Evolutionary conservation across 192 early-diverging fungal species (phyloP).

Genomic region (Nowakowskiella sp.): DNA sequence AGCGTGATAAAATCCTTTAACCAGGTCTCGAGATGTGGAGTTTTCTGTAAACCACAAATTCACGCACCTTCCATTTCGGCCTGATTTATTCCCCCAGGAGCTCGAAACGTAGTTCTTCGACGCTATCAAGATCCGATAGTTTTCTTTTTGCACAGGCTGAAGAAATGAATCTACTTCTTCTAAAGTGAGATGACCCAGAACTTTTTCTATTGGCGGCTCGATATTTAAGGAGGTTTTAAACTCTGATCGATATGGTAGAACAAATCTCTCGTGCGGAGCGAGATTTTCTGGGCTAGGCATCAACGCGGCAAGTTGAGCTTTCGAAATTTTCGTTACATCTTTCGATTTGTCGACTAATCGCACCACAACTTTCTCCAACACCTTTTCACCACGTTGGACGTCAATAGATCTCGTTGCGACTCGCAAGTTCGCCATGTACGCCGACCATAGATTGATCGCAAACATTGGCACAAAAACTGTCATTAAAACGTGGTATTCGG

Average conservation of each 20-base stretch:
- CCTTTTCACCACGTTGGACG: conserved; percentile 39
- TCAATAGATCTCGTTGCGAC: conserved; percentile 59
- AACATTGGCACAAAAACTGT: conserved; percentile 61
- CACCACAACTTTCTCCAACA: background rate
- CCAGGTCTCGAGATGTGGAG: conserved; percentile 37
- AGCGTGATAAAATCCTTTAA: conserved; percentile 58
- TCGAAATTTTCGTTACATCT: background rate
- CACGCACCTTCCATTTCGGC: too few species aligned
- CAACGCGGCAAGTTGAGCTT: background rate
- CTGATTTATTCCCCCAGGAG: too few species aligned
- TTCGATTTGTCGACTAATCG: conserved; percentile 10
- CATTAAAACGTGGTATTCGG: conserved; percentile 47
- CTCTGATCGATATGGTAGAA: conserved; percentile 31
- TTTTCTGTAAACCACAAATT: conserved; percentile 50
- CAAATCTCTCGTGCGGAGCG: conserved; percentile 25
- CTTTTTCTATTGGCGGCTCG: conserved; percentile 35
- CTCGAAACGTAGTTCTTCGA: conserved; percentile 1
- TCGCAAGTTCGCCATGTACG: conserved; percentile 58
- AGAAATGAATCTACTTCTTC: conserved; percentile 12
- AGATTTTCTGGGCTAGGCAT: background rate
- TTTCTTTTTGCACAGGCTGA: conserved; percentile 19
- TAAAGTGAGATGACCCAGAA: conserved; percentile 10
- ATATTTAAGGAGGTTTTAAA: conserved; percentile 36
- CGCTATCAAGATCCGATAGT: conserved; percentile 26
- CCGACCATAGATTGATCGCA: conserved; percentile 59